Evolutionary conservation across 2,329 filamentous ascomycete species (phyloP), one percentile per base, ranked within the genome.

Genomic region (Penicillium sp.): DNA sequence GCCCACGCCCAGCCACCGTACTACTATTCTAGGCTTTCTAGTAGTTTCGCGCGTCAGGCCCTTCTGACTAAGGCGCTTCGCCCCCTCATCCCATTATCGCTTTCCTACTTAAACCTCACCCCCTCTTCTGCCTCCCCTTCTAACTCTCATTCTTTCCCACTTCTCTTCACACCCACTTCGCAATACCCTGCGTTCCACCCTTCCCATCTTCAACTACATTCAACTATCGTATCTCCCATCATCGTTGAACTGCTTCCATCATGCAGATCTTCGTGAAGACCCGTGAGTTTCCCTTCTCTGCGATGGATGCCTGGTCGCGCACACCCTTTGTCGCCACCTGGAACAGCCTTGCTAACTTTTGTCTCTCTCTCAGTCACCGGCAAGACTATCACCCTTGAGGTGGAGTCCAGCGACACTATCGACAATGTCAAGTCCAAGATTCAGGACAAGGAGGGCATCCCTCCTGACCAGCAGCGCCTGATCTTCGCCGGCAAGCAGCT

Each of bases 191-290:
- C 54, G 61, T 59, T 62, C 50, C 24, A 53, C 42, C 9, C 40
- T 37, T 42, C 33, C 38, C 17, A 44, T 45, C 19, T 51, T 7
- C 44, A 26, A 53, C 44, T 45, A 56, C 57, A 60, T 57, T 71
- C n/a, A n/a, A 62, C 64, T 50, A 59, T 22, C n/a, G 9, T 15
- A 35, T n/a, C 6, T 44, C 6, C 49, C 49, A 49, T 63, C 55
- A 58, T 57, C 65, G 54, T 63, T 59, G 51, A 56, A 51, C 58
- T 61, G 59, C 60, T 51, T 76, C 69, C 81, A 88, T 70, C 80
- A 96, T 97, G 93, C 93, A 97, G 87, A 97, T 97, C 86, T 97
- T 97, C 82, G 93, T 97, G 75, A 97, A 97, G 89, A 97, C 93
- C 73, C 87, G 90, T 92, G 85, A 86, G 90, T 89, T 73, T 38